Base-by-base conservation (phyloP, 1,139 yeast species). In the Saccharomyces hybrid region DNA sequence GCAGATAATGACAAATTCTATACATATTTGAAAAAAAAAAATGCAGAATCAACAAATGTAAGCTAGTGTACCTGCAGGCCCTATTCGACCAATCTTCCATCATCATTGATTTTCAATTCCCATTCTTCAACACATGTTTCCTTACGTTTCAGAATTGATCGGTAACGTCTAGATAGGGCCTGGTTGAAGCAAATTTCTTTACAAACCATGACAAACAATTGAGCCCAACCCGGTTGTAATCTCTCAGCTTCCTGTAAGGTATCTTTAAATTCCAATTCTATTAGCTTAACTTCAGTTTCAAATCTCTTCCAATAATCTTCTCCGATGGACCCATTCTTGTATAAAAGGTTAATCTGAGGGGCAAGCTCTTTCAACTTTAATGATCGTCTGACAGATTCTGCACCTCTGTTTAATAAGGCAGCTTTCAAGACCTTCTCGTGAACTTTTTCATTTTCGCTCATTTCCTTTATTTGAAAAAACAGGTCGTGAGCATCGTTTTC, bases 161-260 rank as follows among this genome's bases (percentile, higher is more conserved):
- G 71, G 56, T 89, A 75, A 66, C 97, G 83, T 74, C 95, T 81
- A 72, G 95, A 81, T 54, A 93, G 76, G 0, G 97, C 97, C 71
- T 88, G 95, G 68, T 91, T 91, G 71, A 89, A 88, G 61, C 96
- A 88, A 50, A 93, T 84, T 67, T 93, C 98, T 65, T 86, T 93
- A 38, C 93, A 88, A 16, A 86, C 81, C 11, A 86, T 86, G 68
- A 90, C 86, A 64, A 89, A 81, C 52, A 79, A 74, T 61, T 81
- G 86, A 6, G 85, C 81, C 97, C 97, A 91, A 28, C 89, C 95
- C 52, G 82, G 80, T 67, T 88, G 88, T 62, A 80, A 75, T 16
- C 72, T 61, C 66, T 88, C 90, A 50, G 95, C 88, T 70, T 89
- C 97, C 54, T 70, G 74, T n/a, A 87, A 84, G 54, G 90, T 78